These are phyloP conservation scores for Huntiella bhutanensis DNA, from an alignment of 2,329 filamentous ascomycete species.

Conservation along the genomic window DNA sequence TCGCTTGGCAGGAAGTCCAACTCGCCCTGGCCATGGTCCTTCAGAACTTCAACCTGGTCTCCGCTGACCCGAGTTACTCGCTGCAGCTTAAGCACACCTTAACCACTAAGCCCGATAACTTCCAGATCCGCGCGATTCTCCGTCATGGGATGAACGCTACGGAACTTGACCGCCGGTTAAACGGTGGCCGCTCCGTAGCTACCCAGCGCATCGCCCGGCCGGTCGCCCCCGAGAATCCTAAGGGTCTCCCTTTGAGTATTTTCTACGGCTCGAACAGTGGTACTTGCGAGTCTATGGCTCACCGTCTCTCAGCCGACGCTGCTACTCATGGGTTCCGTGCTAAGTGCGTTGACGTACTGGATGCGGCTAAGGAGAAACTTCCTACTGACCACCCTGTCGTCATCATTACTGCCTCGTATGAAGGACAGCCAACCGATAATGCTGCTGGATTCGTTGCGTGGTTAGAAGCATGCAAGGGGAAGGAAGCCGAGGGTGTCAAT, in stretches of 20 bases:
- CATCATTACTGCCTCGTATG: conserved; percentile 53
- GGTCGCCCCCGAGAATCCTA: neutral
- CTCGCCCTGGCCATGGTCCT: conserved; percentile 43
- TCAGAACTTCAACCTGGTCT: conserved; percentile 51
- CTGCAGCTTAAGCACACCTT: conserved; percentile 36
- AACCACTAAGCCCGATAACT: conserved; percentile 44
- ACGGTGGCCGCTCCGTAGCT: conserved; percentile 16
- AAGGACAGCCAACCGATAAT: conserved; percentile 57
- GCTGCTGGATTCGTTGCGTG: conserved; percentile 49
- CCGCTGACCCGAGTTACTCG: conserved; percentile 41
- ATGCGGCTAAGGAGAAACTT: conserved; percentile 41
- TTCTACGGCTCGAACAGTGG: conserved; percentile 58
- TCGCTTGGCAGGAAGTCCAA: conserved; percentile 56
- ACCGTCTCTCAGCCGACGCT: conserved; percentile 41
- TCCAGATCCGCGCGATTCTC: conserved; percentile 40
- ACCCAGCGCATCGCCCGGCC: conserved; percentile 2
- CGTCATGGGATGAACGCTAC: conserved; percentile 28
- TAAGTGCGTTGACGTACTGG: conserved; percentile 33
- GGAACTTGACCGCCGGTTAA: conserved; percentile 27
- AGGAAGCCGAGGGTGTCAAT: conserved; percentile 34
- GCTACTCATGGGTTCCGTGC: conserved; percentile 38
- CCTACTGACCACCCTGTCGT: conserved; percentile 42
- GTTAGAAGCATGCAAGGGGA: conserved; percentile 34
- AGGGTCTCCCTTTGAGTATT: conserved; percentile 36
- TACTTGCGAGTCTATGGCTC: conserved; percentile 52